Conservation (phyloP, 192 early-diverging fungal species). For the Pecoramyces ruminantium region DNA sequence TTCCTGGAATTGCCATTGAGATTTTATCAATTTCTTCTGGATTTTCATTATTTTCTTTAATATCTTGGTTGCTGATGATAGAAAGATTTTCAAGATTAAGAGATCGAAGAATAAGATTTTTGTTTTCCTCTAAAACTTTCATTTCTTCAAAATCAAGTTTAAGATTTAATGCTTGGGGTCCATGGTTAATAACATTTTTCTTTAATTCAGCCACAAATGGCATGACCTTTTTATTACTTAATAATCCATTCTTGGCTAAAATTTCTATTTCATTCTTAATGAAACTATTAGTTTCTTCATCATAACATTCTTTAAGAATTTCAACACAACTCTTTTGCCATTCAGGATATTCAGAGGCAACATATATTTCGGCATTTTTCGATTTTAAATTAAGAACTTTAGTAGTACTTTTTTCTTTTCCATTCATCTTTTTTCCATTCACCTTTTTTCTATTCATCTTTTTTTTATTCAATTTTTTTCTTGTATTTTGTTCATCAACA, state of each 20-base stretch:
- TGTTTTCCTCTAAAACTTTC: slow-evolving; percentile 39
- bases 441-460: too few species aligned
- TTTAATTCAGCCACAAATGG: slow-evolving; percentile 83
- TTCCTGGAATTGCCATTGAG: slow-evolving; percentile 20
- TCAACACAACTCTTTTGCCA: slow-evolving; percentile 68
- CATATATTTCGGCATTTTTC: slow-evolving; percentile 34
- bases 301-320: slow-evolving; percentile 16
- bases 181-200: slow-evolving; percentile 53
- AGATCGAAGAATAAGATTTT: slow-evolving; percentile 22
- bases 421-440: too few species aligned
- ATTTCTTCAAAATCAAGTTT: slow-evolving; percentile 66
- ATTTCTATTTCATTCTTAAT: slow-evolving; percentile 53
- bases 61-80: neutral
- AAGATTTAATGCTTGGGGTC: slow-evolving; percentile 60
- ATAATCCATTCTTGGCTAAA: slow-evolving; percentile 48
- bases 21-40: slow-evolving; percentile 19
- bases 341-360: slow-evolving; percentile 68
- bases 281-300: slow-evolving; percentile 30
- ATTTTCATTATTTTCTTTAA: neutral
- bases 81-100: slow-evolving; percentile 12
- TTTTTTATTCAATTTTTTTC: slow-evolving; percentile 67
- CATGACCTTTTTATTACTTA: slow-evolving; percentile 94
- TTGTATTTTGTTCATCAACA: slow-evolving; percentile 51
- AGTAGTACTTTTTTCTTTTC: too few species aligned
- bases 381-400: slow-evolving; percentile 15